Evolutionary conservation across 1,284 basidiomycete genomes (phyloP).

Genomic region (Chalciporus piperatoides): DNA sequence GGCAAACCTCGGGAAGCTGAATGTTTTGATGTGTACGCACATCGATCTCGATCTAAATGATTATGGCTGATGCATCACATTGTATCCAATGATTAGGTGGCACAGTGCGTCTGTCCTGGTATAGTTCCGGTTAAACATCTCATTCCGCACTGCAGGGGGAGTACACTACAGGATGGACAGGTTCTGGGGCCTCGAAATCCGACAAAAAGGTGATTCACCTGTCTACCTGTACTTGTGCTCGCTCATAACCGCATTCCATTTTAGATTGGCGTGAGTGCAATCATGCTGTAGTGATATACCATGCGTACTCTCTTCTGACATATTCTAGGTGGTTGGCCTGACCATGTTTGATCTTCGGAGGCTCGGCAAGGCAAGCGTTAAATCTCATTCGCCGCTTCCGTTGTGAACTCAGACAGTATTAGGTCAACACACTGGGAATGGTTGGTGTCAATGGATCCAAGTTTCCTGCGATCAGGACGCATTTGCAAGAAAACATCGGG

Average conservation of each 20-base stretch:
- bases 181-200: constrained; percentile 84
- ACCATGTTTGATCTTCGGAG: constrained; percentile 89
- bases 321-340: constrained; percentile 75
- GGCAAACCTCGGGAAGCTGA: constrained; percentile 47
- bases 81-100: constrained; percentile 44
- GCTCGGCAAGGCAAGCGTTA: constrained; percentile 65
- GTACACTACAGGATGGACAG: constrained; percentile 94
- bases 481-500: constrained; percentile 81
- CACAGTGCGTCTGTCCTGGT: constrained; percentile 44
- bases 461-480: constrained; percentile 80
- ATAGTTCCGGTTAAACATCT: background rate
- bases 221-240: background rate
- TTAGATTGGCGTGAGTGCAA: constrained; percentile 63
- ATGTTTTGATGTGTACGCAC: constrained; percentile 70
- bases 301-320: constrained; percentile 9
- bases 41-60: background rate
- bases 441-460: constrained; percentile 82
- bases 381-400: background rate
- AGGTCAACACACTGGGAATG: constrained; percentile 76
- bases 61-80: constrained; percentile 1
- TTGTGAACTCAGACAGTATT: constrained; percentile 1
- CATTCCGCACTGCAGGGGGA: constrained; percentile 52
- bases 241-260: background rate
- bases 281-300: constrained; percentile 1
- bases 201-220: constrained; percentile 76